Evolutionary conservation across 1,284 basidiomycete genomes (phyloP).

Genomic region (Cutaneotrichosporon mucoides): DNA sequence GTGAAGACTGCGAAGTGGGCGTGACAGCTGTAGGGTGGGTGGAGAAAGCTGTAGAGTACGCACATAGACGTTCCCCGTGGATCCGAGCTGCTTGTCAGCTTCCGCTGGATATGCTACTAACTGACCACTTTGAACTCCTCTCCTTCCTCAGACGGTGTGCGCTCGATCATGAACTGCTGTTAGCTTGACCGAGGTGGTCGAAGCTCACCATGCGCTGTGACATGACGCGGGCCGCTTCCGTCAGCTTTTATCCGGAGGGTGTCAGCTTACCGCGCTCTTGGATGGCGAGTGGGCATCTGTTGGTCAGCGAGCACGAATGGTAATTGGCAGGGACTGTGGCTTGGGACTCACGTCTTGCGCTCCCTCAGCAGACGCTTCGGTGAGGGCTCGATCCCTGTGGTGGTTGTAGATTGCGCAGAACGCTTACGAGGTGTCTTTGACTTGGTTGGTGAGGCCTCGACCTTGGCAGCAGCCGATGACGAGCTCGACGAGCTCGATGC

Average conservation of each 20-base stretch:
- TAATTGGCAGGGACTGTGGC: no score
- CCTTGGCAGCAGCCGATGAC: no score
- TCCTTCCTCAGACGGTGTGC: background rate
- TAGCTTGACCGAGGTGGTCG: no score
- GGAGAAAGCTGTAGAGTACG: background rate
- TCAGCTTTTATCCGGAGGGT: background rate
- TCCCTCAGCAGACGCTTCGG: no score
- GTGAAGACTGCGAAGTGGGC: background rate
- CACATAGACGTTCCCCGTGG: conserved; percentile 1
- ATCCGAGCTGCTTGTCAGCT: conserved; percentile 9
- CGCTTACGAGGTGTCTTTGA: no score
- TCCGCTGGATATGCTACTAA: background rate
- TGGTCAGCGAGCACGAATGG: background rate
- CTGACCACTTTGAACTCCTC: conserved; percentile 27
- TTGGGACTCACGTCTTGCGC: no score
- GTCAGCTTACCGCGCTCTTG: background rate
- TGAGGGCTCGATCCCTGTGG: no score
- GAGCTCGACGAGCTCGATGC: no score
- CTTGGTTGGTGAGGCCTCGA: no score
- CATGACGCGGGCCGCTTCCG: conserved; percentile 30
- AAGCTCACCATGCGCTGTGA: conserved; percentile 35
- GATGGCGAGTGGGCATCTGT: conserved; percentile 2
- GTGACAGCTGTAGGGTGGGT: no score
- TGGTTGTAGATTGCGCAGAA: no score
- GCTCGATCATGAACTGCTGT: conserved; percentile 30